phyloP scores from a whole-genome alignment of 768 basidiomycete species.

The Mycena sanguinolenta region DNA sequence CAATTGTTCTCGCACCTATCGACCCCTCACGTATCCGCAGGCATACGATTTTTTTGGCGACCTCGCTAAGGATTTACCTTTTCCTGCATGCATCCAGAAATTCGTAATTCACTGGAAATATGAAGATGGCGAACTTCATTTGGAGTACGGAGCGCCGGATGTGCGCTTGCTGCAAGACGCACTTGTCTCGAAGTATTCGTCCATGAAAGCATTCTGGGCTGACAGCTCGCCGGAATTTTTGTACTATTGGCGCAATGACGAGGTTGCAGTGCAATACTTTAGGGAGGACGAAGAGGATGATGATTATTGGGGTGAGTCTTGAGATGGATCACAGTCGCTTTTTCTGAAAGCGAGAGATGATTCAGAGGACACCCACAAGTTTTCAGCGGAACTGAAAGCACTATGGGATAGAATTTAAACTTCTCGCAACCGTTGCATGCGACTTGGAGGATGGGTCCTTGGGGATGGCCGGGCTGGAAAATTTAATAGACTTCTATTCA shows the following conservation, averaged over 20 bases:
- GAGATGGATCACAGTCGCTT: not conserved
- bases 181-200: not conserved
- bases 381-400: not conserved
- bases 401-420: not conserved
- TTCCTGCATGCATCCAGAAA: not conserved
- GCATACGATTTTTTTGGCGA: not conserved
- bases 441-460: too few relatives aligned
- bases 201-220: not conserved
- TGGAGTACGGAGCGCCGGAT: not conserved
- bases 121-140: not conserved
- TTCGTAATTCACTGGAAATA: constrained; percentile 1
- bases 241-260: not conserved
- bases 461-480: too few relatives aligned
- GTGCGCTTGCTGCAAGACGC: not conserved
- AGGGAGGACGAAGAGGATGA: not conserved
- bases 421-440: too few relatives aligned
- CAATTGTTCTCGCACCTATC: not conserved
- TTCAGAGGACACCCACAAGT: not conserved
- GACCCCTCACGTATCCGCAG: not conserved
- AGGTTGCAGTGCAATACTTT: not conserved
- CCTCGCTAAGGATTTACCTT: not conserved
- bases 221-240: not conserved
- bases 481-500: too few relatives aligned
- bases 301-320: not conserved
- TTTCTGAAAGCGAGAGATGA: not conserved